These are phyloP conservation scores for Diaporthe citri DNA, from an alignment of 2,329 filamentous ascomycete species.

Conservation along the genomic window DNA sequence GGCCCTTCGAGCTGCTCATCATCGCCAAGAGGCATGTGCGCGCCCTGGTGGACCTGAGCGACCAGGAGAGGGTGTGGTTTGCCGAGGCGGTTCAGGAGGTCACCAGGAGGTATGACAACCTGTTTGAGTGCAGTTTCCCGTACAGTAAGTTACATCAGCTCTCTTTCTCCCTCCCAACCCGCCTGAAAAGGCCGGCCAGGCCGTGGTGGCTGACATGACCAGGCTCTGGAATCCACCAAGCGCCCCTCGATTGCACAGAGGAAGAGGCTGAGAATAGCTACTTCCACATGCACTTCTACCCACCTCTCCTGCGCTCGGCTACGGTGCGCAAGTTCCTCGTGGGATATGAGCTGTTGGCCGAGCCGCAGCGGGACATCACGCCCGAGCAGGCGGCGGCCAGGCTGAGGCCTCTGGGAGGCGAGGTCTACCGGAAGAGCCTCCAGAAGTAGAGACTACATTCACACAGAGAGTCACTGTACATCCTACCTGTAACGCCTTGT, in stretches of 20 bases:
- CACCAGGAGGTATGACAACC: conserved; percentile 92
- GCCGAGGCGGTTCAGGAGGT: conserved; percentile 90
- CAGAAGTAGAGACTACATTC: conserved; percentile 37
- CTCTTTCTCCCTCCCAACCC: not conserved
- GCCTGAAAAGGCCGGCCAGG: not conserved
- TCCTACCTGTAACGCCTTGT: not conserved
- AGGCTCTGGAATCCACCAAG: conserved; percentile 96
- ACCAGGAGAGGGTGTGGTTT: conserved; percentile 77
- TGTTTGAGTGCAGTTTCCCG: conserved; percentile 96
- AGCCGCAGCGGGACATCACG: conserved; percentile 98
- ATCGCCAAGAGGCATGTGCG: conserved; percentile 87
- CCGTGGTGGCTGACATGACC: conserved; percentile 42
- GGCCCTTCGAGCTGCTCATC: conserved; percentile 97
- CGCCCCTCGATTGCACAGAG: conserved; percentile 82
- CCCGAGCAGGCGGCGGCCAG: conserved; percentile 91
- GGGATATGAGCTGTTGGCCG: conserved; percentile 95
- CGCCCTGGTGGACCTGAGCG: conserved; percentile 83
- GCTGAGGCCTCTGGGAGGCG: conserved; percentile 81
- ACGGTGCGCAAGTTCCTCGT: conserved; percentile 97
- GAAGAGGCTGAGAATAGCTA: conserved; percentile 91
- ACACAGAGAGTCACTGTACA: conserved; percentile 12
- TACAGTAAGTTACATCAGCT: conserved; percentile 74
- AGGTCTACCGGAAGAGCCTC: conserved; percentile 82
- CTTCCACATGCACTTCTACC: conserved; percentile 98
- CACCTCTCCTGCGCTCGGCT: conserved; percentile 89